A percentile compares a stretch with the other conserved stretches of the same genome.
These are phyloP conservation scores for Aspergillus hancockii DNA, from an alignment of 495 filamentous ascomycete species.

Conservation along the genomic window DNA sequence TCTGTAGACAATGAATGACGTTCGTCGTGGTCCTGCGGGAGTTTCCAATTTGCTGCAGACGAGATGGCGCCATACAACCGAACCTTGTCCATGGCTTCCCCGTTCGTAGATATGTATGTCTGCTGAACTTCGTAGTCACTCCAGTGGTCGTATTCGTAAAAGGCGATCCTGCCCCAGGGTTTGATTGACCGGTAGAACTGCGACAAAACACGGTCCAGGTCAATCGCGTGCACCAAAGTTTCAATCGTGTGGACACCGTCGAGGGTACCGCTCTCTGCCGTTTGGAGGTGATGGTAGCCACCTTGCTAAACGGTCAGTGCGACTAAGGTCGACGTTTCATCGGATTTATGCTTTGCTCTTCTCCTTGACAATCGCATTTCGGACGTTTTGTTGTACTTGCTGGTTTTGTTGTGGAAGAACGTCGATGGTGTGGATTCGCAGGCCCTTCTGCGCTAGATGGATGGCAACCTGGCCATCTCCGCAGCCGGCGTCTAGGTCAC, in stretches of 20 bases:
- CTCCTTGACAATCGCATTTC: slow-evolving; percentile 7
- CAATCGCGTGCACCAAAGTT: slow-evolving; percentile 58
- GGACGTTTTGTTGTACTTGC: slow-evolving; percentile 43
- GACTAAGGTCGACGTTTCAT: slow-evolving; percentile 27
- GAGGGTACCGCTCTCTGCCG: slow-evolving; percentile 34
- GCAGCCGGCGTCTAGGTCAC: slow-evolving; percentile 55
- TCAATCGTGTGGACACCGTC: slow-evolving; percentile 64
- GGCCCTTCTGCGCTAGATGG: slow-evolving; percentile 39
- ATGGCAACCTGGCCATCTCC: slow-evolving; percentile 52
- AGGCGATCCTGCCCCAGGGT: slow-evolving; percentile 48
- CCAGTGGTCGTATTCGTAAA: slow-evolving; percentile 55
- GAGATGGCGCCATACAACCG: slow-evolving; percentile 48
- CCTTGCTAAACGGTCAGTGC: slow-evolving; percentile 40
- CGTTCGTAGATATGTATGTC: neutral
- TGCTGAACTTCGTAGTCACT: slow-evolving; percentile 10
- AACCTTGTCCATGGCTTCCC: slow-evolving; percentile 22
- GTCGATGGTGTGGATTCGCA: slow-evolving; percentile 51
- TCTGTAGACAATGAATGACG: neutral
- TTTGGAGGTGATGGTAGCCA: slow-evolving; percentile 56
- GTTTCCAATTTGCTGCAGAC: slow-evolving; percentile 19
- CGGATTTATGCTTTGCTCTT: slow-evolving; percentile 6
- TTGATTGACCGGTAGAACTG: slow-evolving; percentile 51
- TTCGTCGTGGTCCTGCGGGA: neutral
- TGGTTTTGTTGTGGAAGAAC: slow-evolving; percentile 50
- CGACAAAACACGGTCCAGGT: slow-evolving; percentile 42